Evolutionary conservation across 257 asterid species (phyloP), one percentile per base, ranked within the genome.

Genomic region (Plantago major): DNA sequence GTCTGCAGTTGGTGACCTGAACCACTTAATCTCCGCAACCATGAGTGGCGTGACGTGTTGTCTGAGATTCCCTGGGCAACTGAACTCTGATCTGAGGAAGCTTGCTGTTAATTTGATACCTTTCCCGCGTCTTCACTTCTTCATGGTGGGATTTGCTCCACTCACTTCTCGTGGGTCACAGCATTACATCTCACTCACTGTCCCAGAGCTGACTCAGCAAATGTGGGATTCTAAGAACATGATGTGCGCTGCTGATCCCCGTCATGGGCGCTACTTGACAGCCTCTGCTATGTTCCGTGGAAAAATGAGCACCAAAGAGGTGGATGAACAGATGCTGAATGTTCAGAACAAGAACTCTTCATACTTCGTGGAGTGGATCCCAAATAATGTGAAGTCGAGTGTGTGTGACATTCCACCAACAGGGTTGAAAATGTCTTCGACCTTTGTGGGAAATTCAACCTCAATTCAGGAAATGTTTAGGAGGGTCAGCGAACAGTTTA

Each of bases 271-370:
- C 54, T 83, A 81, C 68, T 69, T 83, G 42, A 81, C 87, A 0
- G 87, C 90, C 69, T 83, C 87, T 1, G 90, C 90, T 66, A 76
- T 83, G 87, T 83, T 83, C 82, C 70, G 87, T 6, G 90, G 90
- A 3, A 83, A 80, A 59, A 83, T 83, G 90, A 83, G 87, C 87
- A 83, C 90, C 5, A 83, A 83, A 55, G 90, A 83, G 55, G 90
- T 80, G 44, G 90, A 83, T 33, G 90, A 83, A 40, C 90, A 83
- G 56, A 80, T 83, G 84, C 76, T 83, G 33, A 81, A 83, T 18
- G 83, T 83, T 16, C 90, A 83, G 71, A 83, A 83, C 81, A 83
- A 83, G 79, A 83, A 83, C 77, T 83, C 90, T 0, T 83, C 90
- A 4, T 83, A 80, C 60, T 83, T 83, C 38, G 87, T 83, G 1